A percentile compares a stretch with the other conserved stretches of the same genome.
These are phyloP conservation scores for Magnusiomyces tetraspermus DNA, from an alignment of 1,139 yeast species.

Conservation along the genomic window DNA sequence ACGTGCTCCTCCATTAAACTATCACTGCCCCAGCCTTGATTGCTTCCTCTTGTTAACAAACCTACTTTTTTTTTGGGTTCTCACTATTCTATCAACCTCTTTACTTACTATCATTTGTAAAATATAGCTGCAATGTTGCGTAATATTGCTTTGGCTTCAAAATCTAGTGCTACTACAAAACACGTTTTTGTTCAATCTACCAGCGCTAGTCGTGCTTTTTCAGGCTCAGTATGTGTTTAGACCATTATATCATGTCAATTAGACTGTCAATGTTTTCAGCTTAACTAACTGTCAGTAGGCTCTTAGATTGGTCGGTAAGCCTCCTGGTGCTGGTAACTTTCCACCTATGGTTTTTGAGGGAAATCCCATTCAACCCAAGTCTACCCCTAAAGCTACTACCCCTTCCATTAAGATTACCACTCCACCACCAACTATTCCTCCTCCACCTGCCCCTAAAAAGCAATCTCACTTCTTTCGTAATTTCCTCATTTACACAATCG, in stretches of 20 bases:
- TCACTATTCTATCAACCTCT: background rate
- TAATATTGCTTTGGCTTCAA: slow-evolving; percentile 1
- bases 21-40: too few species aligned
- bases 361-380: slow-evolving; percentile 8
- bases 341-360: slow-evolving; percentile 15
- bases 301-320: background rate
- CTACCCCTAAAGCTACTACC: background rate
- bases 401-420: background rate
- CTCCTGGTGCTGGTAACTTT: slow-evolving; percentile 5
- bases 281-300: background rate
- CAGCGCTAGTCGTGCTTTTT: background rate
- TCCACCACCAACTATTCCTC: slow-evolving; percentile 9
- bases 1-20: background rate
- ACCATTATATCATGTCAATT: background rate
- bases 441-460: slow-evolving; percentile 13
- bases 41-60: too few species aligned
- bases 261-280: background rate
- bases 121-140: background rate
- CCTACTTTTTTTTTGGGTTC: background rate
- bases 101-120: too few species aligned
- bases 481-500: slow-evolving; percentile 24
- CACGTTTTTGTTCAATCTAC: background rate
- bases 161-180: background rate
- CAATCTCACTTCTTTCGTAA: slow-evolving; percentile 29
- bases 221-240: background rate